Conservation (phyloP, 441 rosid genomes). For the Gossypium aridum region DNA sequence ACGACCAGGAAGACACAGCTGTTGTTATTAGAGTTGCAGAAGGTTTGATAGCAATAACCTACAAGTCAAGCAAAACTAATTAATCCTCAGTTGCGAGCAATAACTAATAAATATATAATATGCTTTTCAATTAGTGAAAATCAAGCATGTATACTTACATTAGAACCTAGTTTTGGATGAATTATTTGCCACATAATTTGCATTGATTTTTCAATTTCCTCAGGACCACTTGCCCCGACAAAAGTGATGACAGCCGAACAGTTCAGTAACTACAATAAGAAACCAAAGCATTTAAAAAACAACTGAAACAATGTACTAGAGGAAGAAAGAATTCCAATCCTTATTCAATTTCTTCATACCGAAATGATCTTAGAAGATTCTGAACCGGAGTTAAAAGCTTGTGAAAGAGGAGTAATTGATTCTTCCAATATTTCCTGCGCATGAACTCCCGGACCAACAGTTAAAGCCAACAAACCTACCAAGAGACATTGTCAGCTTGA, state of each 20-base stretch:
- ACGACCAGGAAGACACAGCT: constrained; percentile 86
- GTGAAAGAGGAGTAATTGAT: constrained; percentile 53
- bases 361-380: constrained; percentile 46
- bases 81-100: background rate
- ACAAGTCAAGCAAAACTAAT: constrained; percentile 6
- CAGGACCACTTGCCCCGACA: constrained; percentile 68
- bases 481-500: constrained; percentile 8
- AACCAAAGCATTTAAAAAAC: too few relatives aligned
- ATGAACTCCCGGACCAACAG: constrained; percentile 57
- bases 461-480: constrained; percentile 24
- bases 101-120: background rate
- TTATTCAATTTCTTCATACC: constrained; percentile 30
- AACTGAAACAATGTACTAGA: too few relatives aligned
- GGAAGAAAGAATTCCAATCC: too few relatives aligned
- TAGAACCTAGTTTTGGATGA: constrained; percentile 75
- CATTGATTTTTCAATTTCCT: constrained; percentile 72
- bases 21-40: constrained; percentile 52
- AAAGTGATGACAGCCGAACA: constrained; percentile 79
- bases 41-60: constrained; percentile 67
- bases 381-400: constrained; percentile 19
- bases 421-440: constrained; percentile 70
- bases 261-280: constrained; percentile 37
- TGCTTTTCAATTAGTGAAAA: too few relatives aligned
- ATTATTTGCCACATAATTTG: constrained; percentile 84
- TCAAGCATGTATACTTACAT: constrained; percentile 36